A percentile compares a stretch with the other conserved stretches of the same genome.
phyloP scores from a whole-genome alignment of 257 asterid genomes.

The Rehmannia glutinosa region DNA sequence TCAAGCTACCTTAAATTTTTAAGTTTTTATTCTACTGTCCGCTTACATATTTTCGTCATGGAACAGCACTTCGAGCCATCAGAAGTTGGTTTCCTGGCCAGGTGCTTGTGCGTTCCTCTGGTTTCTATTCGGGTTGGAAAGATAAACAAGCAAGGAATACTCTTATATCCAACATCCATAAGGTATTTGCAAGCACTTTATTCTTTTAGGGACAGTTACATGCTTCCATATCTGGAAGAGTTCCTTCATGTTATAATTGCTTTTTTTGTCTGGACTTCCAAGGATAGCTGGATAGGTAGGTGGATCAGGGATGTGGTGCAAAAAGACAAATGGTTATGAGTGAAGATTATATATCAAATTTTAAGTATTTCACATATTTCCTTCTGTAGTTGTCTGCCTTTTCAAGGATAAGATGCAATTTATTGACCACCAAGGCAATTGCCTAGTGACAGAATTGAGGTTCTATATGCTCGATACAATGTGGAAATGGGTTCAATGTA shows the following conservation, averaged over 20 bases:
- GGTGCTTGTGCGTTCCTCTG: constrained; percentile 88
- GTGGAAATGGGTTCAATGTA: not conserved
- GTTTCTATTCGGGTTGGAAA: constrained; percentile 91
- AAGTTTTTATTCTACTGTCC: not conserved
- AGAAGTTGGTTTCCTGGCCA: constrained; percentile 83
- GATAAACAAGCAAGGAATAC: constrained; percentile 64
- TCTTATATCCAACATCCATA: constrained; percentile 64
- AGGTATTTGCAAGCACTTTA: constrained; percentile 46
- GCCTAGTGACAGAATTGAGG: not conserved
- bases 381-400: not conserved
- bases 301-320: constrained; percentile 3
- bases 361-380: not conserved
- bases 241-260: not conserved
- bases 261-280: not conserved
- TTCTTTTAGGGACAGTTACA: not conserved
- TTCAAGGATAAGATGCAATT: not conserved
- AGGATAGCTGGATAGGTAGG: constrained; percentile 43
- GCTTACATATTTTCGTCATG: not conserved
- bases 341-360: not conserved
- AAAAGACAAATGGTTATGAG: not conserved
- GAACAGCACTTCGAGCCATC: constrained; percentile 84
- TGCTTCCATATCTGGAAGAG: not conserved
- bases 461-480: constrained; percentile 1
- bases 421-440: not conserved
- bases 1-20: not conserved